A percentile compares a stretch with the other conserved stretches of the same genome.
Evolutionary conservation across 176 grass and related monocot genomes (phyloP).

Genomic region (Poa annua): DNA sequence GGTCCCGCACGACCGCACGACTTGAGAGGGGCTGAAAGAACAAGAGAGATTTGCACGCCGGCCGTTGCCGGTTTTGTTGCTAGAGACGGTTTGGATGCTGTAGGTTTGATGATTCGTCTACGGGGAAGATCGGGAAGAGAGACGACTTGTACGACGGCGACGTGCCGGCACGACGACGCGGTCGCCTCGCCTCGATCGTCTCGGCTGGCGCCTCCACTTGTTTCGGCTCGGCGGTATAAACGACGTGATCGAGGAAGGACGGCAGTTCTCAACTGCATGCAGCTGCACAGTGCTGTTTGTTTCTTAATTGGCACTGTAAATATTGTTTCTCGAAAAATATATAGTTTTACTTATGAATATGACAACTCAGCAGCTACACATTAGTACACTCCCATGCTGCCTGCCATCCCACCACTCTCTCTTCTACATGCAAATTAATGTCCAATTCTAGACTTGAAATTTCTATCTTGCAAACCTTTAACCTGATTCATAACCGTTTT

Average conservation of each 20-base stretch:
- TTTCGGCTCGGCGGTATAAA: conserved; percentile 17
- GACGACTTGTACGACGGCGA: background rate
- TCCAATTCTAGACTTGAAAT: too few relatives aligned
- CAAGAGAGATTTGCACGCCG: background rate
- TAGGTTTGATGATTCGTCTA: background rate
- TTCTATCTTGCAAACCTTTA: too few relatives aligned
- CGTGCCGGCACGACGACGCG: conserved; percentile 34
- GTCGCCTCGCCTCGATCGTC: conserved; percentile 14
- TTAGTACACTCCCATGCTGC: too few relatives aligned
- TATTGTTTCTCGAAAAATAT: too few relatives aligned
- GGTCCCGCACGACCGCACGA: too few relatives aligned
- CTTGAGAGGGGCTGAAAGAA: background rate
- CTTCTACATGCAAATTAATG: too few relatives aligned
- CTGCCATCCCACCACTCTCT: too few relatives aligned
- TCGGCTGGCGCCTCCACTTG: conserved; percentile 10
- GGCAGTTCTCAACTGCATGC: background rate
- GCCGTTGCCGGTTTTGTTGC: background rate
- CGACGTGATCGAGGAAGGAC: conserved; percentile 27
- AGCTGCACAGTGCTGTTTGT: background rate
- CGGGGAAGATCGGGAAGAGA: background rate
- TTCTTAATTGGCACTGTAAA: too few relatives aligned
- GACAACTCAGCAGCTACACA: too few relatives aligned
- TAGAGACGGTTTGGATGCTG: background rate
- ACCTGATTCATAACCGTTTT: too few relatives aligned
- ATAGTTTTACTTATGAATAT: too few relatives aligned